phyloP scores from a whole-genome alignment of 805 yeast genomes.

The Debaryomyces tyrocola region DNA sequence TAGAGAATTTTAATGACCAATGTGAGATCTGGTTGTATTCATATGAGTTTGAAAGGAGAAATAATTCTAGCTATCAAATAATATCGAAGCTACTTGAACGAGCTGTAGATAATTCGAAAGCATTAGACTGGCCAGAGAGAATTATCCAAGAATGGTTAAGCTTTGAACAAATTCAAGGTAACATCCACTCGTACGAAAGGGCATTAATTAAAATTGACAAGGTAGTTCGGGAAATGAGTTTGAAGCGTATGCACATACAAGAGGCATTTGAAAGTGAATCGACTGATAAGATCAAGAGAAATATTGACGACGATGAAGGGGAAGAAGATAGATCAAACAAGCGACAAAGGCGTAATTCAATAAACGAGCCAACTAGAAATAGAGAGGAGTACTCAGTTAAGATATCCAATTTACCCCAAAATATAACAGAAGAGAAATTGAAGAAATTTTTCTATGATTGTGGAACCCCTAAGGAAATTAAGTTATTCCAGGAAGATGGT shows the following conservation, averaged over 20 bases:
- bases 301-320: constrained; percentile 7
- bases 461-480: constrained; percentile 50
- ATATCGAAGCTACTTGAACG: constrained; percentile 27
- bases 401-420: constrained; percentile 48
- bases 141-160: constrained; percentile 45
- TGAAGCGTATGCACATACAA: not conserved
- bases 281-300: constrained; percentile 4
- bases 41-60: constrained; percentile 37
- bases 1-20: constrained; percentile 29
- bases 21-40: constrained; percentile 50
- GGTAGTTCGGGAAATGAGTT: constrained; percentile 12
- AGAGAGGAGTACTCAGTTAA: constrained; percentile 61
- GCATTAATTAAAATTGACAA: constrained; percentile 25
- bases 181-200: constrained; percentile 15
- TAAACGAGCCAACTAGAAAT: constrained; percentile 34
- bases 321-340: constrained; percentile 2
- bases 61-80: constrained; percentile 18
- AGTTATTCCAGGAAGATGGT: constrained; percentile 12
- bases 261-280: constrained; percentile 7
- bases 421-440: constrained; percentile 39
- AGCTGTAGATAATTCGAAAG: constrained; percentile 25
- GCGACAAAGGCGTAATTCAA: constrained; percentile 5
- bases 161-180: constrained; percentile 37
- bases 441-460: constrained; percentile 55
- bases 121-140: constrained; percentile 53